Percentiles rank a stretch among this genome's conserved stretches.
These are phyloP conservation scores for Leptomonas seymouri DNA, from an alignment of 208 protist species.

Conservation along the genomic window DNA sequence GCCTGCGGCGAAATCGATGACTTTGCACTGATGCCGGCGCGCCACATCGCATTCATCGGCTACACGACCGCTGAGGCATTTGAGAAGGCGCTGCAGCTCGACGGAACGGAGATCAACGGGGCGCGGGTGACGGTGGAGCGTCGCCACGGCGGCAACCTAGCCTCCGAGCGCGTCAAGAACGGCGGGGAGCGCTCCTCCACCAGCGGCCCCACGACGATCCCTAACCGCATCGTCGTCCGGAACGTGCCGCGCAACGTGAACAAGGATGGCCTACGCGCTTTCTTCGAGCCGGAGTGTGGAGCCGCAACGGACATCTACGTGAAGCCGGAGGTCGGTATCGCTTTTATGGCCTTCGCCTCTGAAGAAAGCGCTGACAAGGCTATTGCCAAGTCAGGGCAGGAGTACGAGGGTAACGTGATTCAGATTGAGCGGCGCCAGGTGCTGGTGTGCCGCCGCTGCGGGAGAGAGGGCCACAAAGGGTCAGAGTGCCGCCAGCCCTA, in stretches of 20 bases:
- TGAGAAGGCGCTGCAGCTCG: constrained; percentile 56
- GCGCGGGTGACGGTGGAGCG: constrained; percentile 42
- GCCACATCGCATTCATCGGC: constrained; percentile 56
- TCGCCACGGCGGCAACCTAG: constrained; percentile 29
- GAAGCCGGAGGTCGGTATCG: constrained; percentile 41
- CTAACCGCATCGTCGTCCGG: constrained; percentile 59
- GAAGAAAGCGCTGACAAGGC: constrained; percentile 41
- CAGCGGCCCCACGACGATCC: not conserved
- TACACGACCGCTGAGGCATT: constrained; percentile 44
- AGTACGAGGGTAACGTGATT: constrained; percentile 39
- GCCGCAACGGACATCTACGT: constrained; percentile 55
- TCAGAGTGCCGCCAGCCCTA: constrained; percentile 39
- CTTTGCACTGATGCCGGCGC: constrained; percentile 40
- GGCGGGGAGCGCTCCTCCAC: not conserved
- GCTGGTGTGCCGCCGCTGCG: constrained; percentile 72
- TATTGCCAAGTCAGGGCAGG: constrained; percentile 44
- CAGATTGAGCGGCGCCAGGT: constrained; percentile 49
- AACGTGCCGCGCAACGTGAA: constrained; percentile 35
- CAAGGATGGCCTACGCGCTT: constrained; percentile 44
- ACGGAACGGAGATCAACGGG: constrained; percentile 51
- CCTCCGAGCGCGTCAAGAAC: constrained; percentile 3
- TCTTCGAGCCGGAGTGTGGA: constrained; percentile 58
- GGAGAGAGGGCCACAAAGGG: constrained; percentile 67
- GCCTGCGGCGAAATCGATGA: constrained; percentile 52
- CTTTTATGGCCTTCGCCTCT: constrained; percentile 65